These are phyloP conservation scores for Metschnikowia continentalis DNA, from an alignment of 805 yeast species.

Conservation along the genomic window DNA sequence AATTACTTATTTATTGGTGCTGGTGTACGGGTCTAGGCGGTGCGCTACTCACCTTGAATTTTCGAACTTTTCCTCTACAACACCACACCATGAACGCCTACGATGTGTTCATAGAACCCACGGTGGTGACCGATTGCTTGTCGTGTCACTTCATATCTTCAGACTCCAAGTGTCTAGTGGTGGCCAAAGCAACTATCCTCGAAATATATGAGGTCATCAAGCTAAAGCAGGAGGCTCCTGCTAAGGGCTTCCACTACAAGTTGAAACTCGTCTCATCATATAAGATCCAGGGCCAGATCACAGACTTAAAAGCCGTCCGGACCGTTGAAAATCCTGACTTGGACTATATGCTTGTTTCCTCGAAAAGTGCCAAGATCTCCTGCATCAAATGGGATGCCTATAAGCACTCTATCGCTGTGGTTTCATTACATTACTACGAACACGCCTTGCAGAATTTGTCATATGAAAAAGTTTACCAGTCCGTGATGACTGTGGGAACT, in stretches of 20 bases:
- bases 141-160: conserved; percentile 49
- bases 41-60: background rate
- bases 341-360: conserved; percentile 63
- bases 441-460: conserved; percentile 52
- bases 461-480: conserved; percentile 36
- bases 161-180: conserved; percentile 50
- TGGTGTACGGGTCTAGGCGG: background rate
- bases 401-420: conserved; percentile 55
- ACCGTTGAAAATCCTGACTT: conserved; percentile 43
- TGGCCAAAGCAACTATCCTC: conserved; percentile 66
- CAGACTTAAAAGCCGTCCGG: conserved; percentile 50
- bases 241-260: conserved; percentile 20
- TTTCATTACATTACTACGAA: conserved; percentile 85
- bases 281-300: conserved; percentile 64
- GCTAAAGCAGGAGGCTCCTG: conserved; percentile 12
- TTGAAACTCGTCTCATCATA: conserved; percentile 54
- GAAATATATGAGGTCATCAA: conserved; percentile 51
- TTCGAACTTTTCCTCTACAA: conserved; percentile 1
- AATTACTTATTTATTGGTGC: background rate
- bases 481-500: conserved; percentile 61
- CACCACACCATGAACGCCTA: conserved; percentile 65
- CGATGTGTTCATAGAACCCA: conserved; percentile 71
- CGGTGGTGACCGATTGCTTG: conserved; percentile 61
- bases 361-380: conserved; percentile 74
- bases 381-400: conserved; percentile 64